Conservation (phyloP, 331 rosid genomes). For the Quercus lobata region DNA sequence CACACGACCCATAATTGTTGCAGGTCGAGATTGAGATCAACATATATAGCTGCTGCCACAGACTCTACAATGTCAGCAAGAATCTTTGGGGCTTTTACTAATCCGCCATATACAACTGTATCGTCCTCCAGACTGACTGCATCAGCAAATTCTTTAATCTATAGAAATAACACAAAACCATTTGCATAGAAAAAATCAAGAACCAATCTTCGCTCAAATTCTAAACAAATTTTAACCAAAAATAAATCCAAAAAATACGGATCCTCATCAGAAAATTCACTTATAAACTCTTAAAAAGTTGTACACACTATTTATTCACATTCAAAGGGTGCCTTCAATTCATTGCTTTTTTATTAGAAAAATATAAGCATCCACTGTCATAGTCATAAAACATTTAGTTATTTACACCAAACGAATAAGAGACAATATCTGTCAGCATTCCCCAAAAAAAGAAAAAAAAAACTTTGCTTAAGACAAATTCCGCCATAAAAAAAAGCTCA, state of each 20-base stretch:
- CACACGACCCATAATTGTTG: slow-evolving; percentile 64
- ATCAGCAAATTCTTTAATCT: slow-evolving; percentile 50
- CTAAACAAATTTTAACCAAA: neutral
- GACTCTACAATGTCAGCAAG: slow-evolving; percentile 89
- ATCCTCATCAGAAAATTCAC: neutral
- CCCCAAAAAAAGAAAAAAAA: too few relatives aligned
- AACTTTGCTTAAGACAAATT: too few relatives aligned
- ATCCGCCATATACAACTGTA: slow-evolving; percentile 46
- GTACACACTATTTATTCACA: too few relatives aligned
- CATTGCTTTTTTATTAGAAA: neutral
- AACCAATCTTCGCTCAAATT: neutral
- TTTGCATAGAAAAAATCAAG: neutral
- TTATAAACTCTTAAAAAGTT: neutral
- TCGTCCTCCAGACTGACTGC: slow-evolving; percentile 36
- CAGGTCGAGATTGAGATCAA: slow-evolving; percentile 48
- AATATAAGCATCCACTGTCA: neutral
- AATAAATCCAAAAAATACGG: neutral
- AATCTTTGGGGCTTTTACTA: slow-evolving; percentile 67
- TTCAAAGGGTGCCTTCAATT: neutral
- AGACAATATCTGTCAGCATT: too few relatives aligned
- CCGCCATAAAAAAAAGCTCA: too few relatives aligned
- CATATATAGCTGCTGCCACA: slow-evolving; percentile 57
- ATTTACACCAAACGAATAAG: too few relatives aligned
- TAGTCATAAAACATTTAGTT: neutral
- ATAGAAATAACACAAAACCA: neutral